Evolutionary conservation across 345 rosid species (phyloP).

Genomic region (Ceriops decandra): DNA sequence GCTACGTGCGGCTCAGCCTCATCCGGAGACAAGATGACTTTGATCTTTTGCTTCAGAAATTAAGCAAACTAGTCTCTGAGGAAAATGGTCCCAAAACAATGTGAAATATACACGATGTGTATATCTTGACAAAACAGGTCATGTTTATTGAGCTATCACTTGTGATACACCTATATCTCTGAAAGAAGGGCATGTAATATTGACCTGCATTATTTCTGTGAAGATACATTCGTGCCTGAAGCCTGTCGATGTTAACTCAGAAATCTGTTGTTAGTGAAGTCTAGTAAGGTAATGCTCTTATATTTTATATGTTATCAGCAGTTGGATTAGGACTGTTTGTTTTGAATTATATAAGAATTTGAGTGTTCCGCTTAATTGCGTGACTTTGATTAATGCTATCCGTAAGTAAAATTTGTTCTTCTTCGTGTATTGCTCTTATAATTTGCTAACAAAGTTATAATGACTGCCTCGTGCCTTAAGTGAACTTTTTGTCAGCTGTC

Average conservation of each 20-base stretch:
- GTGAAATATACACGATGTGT: conserved; percentile 1
- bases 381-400: too few relatives aligned
- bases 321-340: not conserved
- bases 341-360: too few relatives aligned
- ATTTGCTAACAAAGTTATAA: not conserved
- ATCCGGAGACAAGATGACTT: conserved; percentile 57
- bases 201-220: not conserved
- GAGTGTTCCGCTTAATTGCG: too few relatives aligned
- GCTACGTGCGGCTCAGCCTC: conserved; percentile 52
- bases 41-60: conserved; percentile 34
- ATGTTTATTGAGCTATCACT: too few relatives aligned
- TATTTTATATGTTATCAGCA: not conserved
- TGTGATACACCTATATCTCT: not conserved
- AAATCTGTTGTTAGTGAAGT: too few relatives aligned
- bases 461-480: conserved; percentile 16
- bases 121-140: too few relatives aligned
- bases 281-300: too few relatives aligned
- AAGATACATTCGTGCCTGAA: too few relatives aligned
- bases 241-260: too few relatives aligned
- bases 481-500: conserved; percentile 39
- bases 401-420: too few relatives aligned
- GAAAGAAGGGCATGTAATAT: not conserved
- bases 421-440: too few relatives aligned
- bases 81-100: conserved; percentile 25
- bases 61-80: conserved; percentile 21